phyloP scores from a whole-genome alignment of 2,329 filamentous ascomycete genomes.

The Metarhizium album region DNA sequence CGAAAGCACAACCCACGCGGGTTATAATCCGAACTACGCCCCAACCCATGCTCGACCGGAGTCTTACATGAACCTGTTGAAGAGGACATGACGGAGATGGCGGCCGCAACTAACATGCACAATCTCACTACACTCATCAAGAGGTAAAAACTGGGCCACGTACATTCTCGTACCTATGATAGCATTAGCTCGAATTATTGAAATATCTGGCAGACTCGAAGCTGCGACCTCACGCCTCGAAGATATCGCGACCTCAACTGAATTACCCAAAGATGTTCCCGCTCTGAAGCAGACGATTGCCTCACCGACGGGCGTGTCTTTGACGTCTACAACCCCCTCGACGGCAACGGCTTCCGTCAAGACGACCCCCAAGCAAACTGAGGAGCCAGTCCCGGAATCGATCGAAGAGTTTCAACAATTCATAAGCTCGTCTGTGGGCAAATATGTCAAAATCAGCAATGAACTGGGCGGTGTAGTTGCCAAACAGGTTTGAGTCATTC shows the following conservation, averaged over 20 bases:
- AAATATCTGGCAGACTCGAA: constrained; percentile 64
- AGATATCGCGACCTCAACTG: constrained; percentile 78
- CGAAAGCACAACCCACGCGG: neutral
- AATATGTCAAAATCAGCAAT: constrained; percentile 68
- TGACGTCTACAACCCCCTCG: constrained; percentile 27
- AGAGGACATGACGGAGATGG: constrained; percentile 37
- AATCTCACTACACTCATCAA: constrained; percentile 97
- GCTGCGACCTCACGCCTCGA: constrained; percentile 92
- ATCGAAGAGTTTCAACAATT: constrained; percentile 82
- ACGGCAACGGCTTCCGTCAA: constrained; percentile 20
- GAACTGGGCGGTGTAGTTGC: constrained; percentile 67
- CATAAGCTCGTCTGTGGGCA: constrained; percentile 61
- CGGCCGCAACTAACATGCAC: constrained; percentile 76
- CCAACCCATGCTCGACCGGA: neutral
- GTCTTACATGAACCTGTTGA: neutral
- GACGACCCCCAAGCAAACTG: constrained; percentile 12
- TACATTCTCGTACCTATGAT: neutral
- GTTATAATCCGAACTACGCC: neutral
- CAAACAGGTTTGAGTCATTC: constrained; percentile 53
- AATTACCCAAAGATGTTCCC: constrained; percentile 42
- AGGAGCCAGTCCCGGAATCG: constrained; percentile 57
- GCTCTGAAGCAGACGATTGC: constrained; percentile 30
- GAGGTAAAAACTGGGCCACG: constrained; percentile 47
- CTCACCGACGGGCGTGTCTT: constrained; percentile 19
- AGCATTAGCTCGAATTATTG: constrained; percentile 23